Evolutionary conservation across 192 early-diverging fungal species (phyloP).

Genomic region (Lobulomyces angularis): DNA sequence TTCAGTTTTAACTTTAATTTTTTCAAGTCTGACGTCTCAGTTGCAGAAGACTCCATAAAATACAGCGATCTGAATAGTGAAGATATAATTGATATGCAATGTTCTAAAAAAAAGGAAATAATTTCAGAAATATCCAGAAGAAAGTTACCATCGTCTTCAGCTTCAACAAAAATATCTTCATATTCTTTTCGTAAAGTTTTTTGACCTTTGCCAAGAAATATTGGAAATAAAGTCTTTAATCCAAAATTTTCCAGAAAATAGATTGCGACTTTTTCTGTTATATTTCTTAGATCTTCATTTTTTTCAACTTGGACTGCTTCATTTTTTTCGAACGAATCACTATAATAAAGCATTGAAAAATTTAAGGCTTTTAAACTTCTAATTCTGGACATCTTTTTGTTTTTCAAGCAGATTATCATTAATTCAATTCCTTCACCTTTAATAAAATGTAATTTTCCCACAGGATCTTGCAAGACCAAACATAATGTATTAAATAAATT

Average conservation of each 20-base stretch:
- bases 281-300: slow-evolving; percentile 9
- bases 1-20: slow-evolving; percentile 50
- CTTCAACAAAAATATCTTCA: slow-evolving; percentile 59
- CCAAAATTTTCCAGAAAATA: slow-evolving; percentile 74
- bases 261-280: slow-evolving; percentile 38
- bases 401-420: slow-evolving; percentile 60
- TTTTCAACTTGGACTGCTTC: slow-evolving; percentile 1
- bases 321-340: background rate
- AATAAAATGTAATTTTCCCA: slow-evolving; percentile 62
- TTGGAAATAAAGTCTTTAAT: slow-evolving; percentile 70
- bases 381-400: slow-evolving; percentile 66
- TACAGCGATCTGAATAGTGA: slow-evolving; percentile 56
- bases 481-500: slow-evolving; percentile 79
- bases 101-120: slow-evolving; percentile 41
- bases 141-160: slow-evolving; percentile 61
- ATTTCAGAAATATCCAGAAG: background rate
- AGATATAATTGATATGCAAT: slow-evolving; percentile 68
- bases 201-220: slow-evolving; percentile 73
- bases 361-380: slow-evolving; percentile 78
- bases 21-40: no score
- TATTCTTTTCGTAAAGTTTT: slow-evolving; percentile 69
- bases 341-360: slow-evolving; percentile 42
- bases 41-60: slow-evolving; percentile 24
- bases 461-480: slow-evolving; percentile 48
- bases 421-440: slow-evolving; percentile 81